Evolutionary conservation across 2,329 filamentous ascomycete genomes (phyloP).

Genomic region (Cyphellophora europaea): DNA sequence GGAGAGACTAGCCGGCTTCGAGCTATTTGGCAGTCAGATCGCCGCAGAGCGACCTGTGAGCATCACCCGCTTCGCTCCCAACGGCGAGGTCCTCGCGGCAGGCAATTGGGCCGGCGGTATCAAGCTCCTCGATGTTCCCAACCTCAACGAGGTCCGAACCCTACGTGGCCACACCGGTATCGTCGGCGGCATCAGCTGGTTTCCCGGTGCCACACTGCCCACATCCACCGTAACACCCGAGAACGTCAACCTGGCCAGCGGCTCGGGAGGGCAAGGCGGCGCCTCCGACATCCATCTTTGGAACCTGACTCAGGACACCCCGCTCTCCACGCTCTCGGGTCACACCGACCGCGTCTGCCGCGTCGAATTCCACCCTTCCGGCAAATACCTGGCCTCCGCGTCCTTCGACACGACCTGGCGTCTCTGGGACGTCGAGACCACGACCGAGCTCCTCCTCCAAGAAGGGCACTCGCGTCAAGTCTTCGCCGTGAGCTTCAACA

Average conservation of each 20-base stretch:
- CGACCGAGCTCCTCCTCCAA: slow-evolving; percentile 74
- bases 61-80: slow-evolving; percentile 83
- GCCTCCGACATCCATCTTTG: slow-evolving; percentile 84
- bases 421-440: slow-evolving; percentile 85
- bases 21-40: slow-evolving; percentile 88
- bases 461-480: slow-evolving; percentile 94
- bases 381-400: slow-evolving; percentile 79
- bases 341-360: slow-evolving; percentile 83
- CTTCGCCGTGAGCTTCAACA: slow-evolving; percentile 81
- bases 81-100: slow-evolving; percentile 71
- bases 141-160: slow-evolving; percentile 64
- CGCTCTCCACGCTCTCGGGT: slow-evolving; percentile 69
- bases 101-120: slow-evolving; percentile 91
- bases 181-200: slow-evolving; percentile 85
- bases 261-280: slow-evolving; percentile 50
- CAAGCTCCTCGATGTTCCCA: slow-evolving; percentile 75
- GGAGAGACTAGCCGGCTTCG: slow-evolving; percentile 70
- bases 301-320: slow-evolving; percentile 79
- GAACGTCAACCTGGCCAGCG: slow-evolving; percentile 76
- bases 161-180: slow-evolving; percentile 80
- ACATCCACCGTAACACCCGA: slow-evolving; percentile 61
- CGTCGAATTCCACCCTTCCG: slow-evolving; percentile 89
- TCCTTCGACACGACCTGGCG: slow-evolving; percentile 96
- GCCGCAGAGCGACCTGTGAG: slow-evolving; percentile 84
- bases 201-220: slow-evolving; percentile 68